Evolutionary conservation across 2,329 filamentous ascomycete species (phyloP).

Genomic region (Mariannaea elegans): DNA sequence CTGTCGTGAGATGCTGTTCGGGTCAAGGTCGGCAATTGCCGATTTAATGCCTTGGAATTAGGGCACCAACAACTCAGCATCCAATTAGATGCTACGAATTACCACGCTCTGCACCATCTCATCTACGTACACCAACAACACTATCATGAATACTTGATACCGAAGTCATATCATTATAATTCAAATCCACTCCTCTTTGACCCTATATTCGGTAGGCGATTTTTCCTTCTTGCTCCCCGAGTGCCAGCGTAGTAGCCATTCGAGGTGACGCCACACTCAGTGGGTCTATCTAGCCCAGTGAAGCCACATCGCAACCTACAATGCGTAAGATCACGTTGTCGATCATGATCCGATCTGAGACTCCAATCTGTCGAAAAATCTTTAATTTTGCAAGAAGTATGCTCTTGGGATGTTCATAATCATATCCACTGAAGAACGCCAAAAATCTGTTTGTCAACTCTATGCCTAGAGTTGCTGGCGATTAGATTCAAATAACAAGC

Average conservation of each 20-base stretch:
- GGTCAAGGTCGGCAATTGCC: constrained; percentile 42
- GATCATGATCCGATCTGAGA: background rate
- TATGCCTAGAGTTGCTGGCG: background rate
- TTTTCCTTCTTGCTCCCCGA: too few species aligned
- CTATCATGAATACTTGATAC: background rate
- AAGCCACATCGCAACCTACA: constrained; percentile 14
- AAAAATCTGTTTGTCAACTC: background rate
- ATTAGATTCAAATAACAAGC: background rate
- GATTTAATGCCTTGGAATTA: constrained; percentile 37
- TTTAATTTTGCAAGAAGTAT: constrained; percentile 16
- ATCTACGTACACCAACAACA: background rate
- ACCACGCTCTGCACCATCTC: constrained; percentile 29
- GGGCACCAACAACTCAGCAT: constrained; percentile 29
- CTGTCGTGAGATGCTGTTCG: constrained; percentile 40
- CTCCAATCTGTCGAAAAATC: constrained; percentile 23
- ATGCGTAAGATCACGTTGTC: too few species aligned
- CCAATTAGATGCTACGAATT: constrained; percentile 39
- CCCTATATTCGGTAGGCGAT: too few species aligned
- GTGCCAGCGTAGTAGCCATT: background rate
- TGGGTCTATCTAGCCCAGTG: constrained; percentile 14
- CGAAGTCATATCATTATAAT: too few species aligned
- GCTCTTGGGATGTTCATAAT: background rate
- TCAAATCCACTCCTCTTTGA: too few species aligned
- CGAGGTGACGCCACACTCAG: constrained; percentile 10
- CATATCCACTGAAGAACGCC: constrained; percentile 2